Percentiles rank a stretch among this genome's conserved stretches.
Evolutionary conservation across 2,329 filamentous ascomycete species (phyloP).

Genomic region (Penicillium sp.): DNA sequence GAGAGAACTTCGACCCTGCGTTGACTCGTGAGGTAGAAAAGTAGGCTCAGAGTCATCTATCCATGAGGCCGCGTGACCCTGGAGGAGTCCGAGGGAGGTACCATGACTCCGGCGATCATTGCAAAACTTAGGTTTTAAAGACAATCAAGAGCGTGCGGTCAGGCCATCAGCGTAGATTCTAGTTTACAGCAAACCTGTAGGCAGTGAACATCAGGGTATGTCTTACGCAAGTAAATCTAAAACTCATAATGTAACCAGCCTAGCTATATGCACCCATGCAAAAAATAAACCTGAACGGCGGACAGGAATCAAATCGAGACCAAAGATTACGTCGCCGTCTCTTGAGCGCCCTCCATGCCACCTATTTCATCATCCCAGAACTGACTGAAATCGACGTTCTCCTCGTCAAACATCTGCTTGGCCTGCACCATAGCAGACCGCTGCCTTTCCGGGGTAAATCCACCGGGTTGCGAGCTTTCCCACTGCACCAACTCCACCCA

Average conservation of each 20-base stretch:
- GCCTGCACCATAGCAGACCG: slow-evolving; percentile 72
- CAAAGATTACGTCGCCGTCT: slow-evolving; percentile 6
- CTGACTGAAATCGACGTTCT: slow-evolving; percentile 79
- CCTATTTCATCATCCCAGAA: slow-evolving; percentile 71
- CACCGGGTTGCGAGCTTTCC: slow-evolving; percentile 76
- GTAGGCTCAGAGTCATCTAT: no score
- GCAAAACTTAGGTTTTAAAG: no score
- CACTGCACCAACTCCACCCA: slow-evolving; percentile 94
- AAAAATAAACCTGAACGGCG: background rate
- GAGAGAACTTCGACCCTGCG: no score
- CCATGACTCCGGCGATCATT: no score
- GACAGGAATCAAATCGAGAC: background rate
- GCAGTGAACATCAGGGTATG: background rate
- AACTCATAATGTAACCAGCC: background rate
- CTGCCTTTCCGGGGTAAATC: slow-evolving; percentile 75
- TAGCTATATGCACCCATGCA: background rate
- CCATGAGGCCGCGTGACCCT: no score
- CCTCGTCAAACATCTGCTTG: slow-evolving; percentile 70
- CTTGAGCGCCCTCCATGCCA: slow-evolving; percentile 56
- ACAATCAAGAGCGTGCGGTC: no score
- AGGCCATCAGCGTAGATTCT: background rate
- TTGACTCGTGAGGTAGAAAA: no score
- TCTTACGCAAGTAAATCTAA: background rate
- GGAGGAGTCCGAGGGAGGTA: no score
- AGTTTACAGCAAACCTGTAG: background rate